Evolutionary conservation across 2,329 filamentous ascomycete genomes (phyloP), one percentile per base, ranked within the genome.

Genomic region (Neurospora crassa): DNA sequence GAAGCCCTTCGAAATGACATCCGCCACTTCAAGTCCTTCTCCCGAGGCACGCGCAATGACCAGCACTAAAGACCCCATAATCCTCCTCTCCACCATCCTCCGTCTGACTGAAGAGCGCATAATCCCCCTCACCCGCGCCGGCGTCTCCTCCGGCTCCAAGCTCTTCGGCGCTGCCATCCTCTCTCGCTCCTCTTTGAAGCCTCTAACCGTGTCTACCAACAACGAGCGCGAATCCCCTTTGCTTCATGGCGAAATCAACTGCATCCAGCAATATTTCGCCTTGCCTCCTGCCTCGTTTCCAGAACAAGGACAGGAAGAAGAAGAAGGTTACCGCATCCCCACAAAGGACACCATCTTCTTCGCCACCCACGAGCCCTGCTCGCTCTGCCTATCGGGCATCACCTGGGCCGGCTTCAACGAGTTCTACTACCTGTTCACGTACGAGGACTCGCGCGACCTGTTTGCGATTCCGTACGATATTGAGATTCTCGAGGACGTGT

Each of bases 171-270:
- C 86, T 3, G 85, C 86, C 11, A 85, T 89, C 72, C 80, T 88
- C 4, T 79, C 81, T 8, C 81, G 83, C 1, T 68, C 78, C 2
- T 77, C 76, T 18, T 82, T 88, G 6, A 67, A 74, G 0, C 80
- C 84, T 2, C 77, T 85, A 16, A 86, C 84, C 0, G 82, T 86
- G 6, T 82, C 86, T 11, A 88, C 85, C 67, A 89, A 89, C 80
- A 84, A 88, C 77, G 86, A 88, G 77, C 81, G 81, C 12, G 77
- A 77, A 0, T 88, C 86, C 5, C 87, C 87, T 1, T 81, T 88
- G 4, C 81, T 88, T 10, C 87, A 88, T 77, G 87, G 86, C 72
- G 87, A 89, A 74, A 87, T 88, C 78, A 86, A 88, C 78, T 88
- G 86, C 80, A 88, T 89, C 78, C 86, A 88, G 75, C 79, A 83